Base-by-base conservation (phyloP, 2,329 filamentous ascomycete species). In the Fusarium paranaense region DNA sequence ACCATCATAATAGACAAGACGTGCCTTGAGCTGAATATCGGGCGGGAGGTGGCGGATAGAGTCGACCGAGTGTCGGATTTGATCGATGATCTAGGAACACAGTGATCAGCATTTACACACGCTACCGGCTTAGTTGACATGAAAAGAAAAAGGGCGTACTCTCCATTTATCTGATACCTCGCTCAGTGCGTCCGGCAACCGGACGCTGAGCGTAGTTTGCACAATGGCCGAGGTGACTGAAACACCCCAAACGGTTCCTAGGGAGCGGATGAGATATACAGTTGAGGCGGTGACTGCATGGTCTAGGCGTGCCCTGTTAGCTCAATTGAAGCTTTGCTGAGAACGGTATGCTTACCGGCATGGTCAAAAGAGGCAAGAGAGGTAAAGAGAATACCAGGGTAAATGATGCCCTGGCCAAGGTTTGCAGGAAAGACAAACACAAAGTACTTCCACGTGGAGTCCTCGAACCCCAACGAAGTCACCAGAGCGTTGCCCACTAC, bases 201-300 rank as follows among this genome's bases (percentile, higher is more conserved):
- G 84, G 74, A 85, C 81, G 74, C 85, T 89, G 72, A 92, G 84
- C 64, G 87, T 89, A 66, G 89, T 92, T 80, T 92, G 90, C 37
- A 91, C 85, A 52, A 92, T 90, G 8, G 90, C 87, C 10, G 90
- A 90, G 0, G 89, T 89, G 38, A 90, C 83, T 1, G 90, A 90
- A 2, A 92, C 90, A 11, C 90, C 90, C 87, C 89, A 92, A 18
- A 92, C 90, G 0, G 87, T 89, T 2, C 90, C 90, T 4, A 92
- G 81, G 0, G 90, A 92, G 30, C 90, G 87, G 50, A 92, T 87
- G 22, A 92, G 85, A 78, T 92, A 92, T 8, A 91, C 88, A 0
- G 88, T 91, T 2, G 90, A 92, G 3, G 90, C 87, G 0, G 87
- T 89, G 2, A 92, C 90, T 13, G 90, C 90, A 75, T 92, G 90